Percentiles rank a stretch among this genome's conserved stretches.
Conservation (phyloP, 495 filamentous ascomycete species). For the Hypomontagnella monticulosa region DNA sequence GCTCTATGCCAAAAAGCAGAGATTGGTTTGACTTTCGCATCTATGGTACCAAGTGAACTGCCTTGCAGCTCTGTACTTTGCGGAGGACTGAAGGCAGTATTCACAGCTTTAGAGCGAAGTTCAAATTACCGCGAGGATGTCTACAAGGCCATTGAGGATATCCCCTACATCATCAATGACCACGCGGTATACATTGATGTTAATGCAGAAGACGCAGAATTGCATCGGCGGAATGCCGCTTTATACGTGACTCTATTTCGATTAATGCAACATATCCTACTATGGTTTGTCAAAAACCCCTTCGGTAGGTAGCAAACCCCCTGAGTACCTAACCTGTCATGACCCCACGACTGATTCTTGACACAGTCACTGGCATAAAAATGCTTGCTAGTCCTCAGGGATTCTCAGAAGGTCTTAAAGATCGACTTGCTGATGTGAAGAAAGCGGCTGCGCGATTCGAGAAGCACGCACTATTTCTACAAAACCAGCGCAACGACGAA, state of each 20-base stretch:
- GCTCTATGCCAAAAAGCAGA: constrained; percentile 14
- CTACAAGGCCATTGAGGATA: constrained; percentile 30
- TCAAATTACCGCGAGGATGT: constrained; percentile 16
- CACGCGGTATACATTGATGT: constrained; percentile 12
- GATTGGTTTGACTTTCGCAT: constrained; percentile 1
- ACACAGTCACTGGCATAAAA: constrained; percentile 9
- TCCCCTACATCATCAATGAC: constrained; percentile 29
- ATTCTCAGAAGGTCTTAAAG: constrained; percentile 19
- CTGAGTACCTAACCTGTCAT: background rate
- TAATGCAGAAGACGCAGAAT: constrained; percentile 19
- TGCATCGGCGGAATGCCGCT: constrained; percentile 27
- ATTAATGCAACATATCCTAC: constrained; percentile 25
- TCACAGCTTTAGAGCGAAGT: constrained; percentile 20
- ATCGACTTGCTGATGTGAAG: constrained; percentile 19
- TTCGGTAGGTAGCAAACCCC: constrained; percentile 12
- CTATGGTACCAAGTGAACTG: constrained; percentile 3
- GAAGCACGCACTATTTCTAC: constrained; percentile 3
- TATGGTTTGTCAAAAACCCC: constrained; percentile 34
- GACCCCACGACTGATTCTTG: background rate
- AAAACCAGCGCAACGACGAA: background rate
- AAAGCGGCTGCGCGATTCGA: constrained; percentile 12
- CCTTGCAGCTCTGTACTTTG: constrained; percentile 19
- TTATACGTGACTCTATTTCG: constrained; percentile 27
- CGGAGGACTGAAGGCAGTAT: constrained; percentile 32
- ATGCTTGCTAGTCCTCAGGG: constrained; percentile 15